Percentiles rank a stretch among this genome's conserved stretches.
phyloP scores from a whole-genome alignment of 2,329 filamentous ascomycete species.

The Fusarium drepaniforme region DNA sequence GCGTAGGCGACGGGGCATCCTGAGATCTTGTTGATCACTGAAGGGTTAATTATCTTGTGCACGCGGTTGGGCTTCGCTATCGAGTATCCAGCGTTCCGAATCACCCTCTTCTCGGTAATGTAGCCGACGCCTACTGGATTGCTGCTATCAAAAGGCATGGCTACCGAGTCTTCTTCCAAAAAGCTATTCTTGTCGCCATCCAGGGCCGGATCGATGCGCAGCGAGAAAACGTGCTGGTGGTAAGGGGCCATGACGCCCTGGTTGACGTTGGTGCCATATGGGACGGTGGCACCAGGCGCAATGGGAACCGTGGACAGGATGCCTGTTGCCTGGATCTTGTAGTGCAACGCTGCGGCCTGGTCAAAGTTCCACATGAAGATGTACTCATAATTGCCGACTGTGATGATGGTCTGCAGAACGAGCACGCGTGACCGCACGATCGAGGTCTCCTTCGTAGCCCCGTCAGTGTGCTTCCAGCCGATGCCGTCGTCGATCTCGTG shows the following conservation, averaged over 20 bases:
- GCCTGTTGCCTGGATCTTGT: slow-evolving; percentile 48
- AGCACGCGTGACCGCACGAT: slow-evolving; percentile 65
- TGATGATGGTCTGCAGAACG: slow-evolving; percentile 70
- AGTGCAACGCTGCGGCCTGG: slow-evolving; percentile 56
- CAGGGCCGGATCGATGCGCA: slow-evolving; percentile 70
- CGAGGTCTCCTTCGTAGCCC: slow-evolving; percentile 50
- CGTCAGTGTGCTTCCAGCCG: slow-evolving; percentile 69
- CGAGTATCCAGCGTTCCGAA: slow-evolving; percentile 57
- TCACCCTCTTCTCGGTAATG: slow-evolving; percentile 53
- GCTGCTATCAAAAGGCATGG: slow-evolving; percentile 20
- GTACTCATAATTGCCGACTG: slow-evolving; percentile 71
- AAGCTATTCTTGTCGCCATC: slow-evolving; percentile 63
- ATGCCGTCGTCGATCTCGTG: slow-evolving; percentile 59
- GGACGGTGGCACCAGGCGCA: slow-evolving; percentile 62
- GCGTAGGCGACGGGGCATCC: slow-evolving; percentile 53
- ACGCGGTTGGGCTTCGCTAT: slow-evolving; percentile 59
- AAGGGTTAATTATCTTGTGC: slow-evolving; percentile 60
- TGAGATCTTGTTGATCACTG: slow-evolving; percentile 49
- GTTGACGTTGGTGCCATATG: slow-evolving; percentile 64
- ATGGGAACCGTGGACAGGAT: slow-evolving; percentile 57
- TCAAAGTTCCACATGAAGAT: slow-evolving; percentile 57
- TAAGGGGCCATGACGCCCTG: slow-evolving; percentile 71
- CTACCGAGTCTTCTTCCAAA: slow-evolving; percentile 9
- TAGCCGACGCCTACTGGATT: slow-evolving; percentile 60
- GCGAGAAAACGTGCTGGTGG: slow-evolving; percentile 75